These are phyloP conservation scores for Zygosaccharomyces sapae DNA, from an alignment of 1,139 yeast genomes.

Conservation along the genomic window DNA sequence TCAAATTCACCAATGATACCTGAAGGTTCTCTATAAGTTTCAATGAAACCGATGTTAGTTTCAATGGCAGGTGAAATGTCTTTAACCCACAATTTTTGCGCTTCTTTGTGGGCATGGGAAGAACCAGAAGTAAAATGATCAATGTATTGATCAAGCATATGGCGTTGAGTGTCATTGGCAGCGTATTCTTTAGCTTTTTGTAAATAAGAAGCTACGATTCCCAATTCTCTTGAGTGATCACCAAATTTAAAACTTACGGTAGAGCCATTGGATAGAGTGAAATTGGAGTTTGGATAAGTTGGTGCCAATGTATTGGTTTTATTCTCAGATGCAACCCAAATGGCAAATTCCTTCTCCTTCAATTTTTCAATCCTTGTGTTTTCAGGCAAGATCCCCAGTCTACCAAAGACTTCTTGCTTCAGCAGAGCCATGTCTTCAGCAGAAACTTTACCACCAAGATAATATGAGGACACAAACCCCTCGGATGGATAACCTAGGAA, in stretches of 20 bases:
- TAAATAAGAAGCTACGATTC: conserved; percentile 52
- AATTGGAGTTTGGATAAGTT: conserved; percentile 42
- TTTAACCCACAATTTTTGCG: conserved; percentile 84
- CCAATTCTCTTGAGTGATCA: conserved; percentile 67
- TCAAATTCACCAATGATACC: conserved; percentile 96
- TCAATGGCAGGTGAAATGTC: conserved; percentile 81
- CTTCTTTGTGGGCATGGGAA: conserved; percentile 76
- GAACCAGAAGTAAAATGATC: conserved; percentile 76
- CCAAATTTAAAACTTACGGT: conserved; percentile 61
- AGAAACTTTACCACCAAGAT: conserved; percentile 46
- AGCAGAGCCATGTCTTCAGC: conserved; percentile 61
- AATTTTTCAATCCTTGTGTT: conserved; percentile 67
- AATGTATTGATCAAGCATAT: conserved; percentile 62
- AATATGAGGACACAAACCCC: conserved; percentile 76
- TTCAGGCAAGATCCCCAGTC: conserved; percentile 69
- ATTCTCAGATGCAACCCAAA: conserved; percentile 59
- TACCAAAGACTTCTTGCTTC: conserved; percentile 56
- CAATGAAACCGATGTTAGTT: conserved; percentile 84
- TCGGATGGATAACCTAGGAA: conserved; percentile 74
- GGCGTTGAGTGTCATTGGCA: conserved; percentile 67
- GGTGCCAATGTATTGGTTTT: conserved; percentile 39
- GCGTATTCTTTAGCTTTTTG: conserved; percentile 55
- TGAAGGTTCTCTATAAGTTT: conserved; percentile 86
- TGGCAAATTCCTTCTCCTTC: conserved; percentile 44
- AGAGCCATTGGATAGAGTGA: conserved; percentile 39